These are phyloP conservation scores for Didymella sp. DNA, from an alignment of 2,329 filamentous ascomycete genomes.

Conservation along the genomic window DNA sequence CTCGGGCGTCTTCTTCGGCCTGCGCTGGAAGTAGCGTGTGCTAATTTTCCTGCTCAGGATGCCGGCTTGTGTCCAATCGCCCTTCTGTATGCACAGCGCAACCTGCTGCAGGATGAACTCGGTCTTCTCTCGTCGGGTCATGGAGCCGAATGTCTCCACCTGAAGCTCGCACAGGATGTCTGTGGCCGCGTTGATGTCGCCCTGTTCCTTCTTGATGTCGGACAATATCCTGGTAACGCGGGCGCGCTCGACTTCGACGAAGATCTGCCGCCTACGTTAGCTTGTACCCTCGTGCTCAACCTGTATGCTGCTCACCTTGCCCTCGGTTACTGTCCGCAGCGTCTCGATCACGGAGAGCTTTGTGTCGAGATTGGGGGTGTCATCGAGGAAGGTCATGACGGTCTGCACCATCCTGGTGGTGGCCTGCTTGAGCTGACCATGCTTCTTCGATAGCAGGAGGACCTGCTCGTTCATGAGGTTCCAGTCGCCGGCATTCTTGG, in stretches of 20 bases:
- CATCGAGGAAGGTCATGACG: conserved; percentile 89
- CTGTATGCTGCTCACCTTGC: conserved; percentile 70
- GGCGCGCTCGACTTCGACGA: conserved; percentile 97
- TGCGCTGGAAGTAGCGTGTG: conserved; percentile 87
- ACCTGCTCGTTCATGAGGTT: conserved; percentile 95
- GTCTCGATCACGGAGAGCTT: conserved; percentile 96
- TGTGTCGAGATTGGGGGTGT: conserved; percentile 81
- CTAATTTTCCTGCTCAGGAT: conserved; percentile 97
- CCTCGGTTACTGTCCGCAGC: conserved; percentile 93
- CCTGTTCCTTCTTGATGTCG: conserved; percentile 96
- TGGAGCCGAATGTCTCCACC: conserved; percentile 98
- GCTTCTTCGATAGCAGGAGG: conserved; percentile 95
- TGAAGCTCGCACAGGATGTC: conserved; percentile 97
- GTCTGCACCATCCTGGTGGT: conserved; percentile 99
- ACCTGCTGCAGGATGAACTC: conserved; percentile 98
- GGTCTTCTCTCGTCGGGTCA: conserved; percentile 96
- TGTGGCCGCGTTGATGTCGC: conserved; percentile 85
- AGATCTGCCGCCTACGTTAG: conserved; percentile 69
- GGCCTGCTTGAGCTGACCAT: conserved; percentile 98
- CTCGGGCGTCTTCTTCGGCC: conserved; percentile 88
- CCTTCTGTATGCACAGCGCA: conserved; percentile 89
- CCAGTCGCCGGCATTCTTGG: conserved; percentile 94
- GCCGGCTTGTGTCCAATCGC: conserved; percentile 93
- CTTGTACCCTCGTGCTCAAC: neutral
- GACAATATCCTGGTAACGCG: conserved; percentile 94